Conservation (phyloP, 768 basidiomycete species). For the Russula olivacea region DNA sequence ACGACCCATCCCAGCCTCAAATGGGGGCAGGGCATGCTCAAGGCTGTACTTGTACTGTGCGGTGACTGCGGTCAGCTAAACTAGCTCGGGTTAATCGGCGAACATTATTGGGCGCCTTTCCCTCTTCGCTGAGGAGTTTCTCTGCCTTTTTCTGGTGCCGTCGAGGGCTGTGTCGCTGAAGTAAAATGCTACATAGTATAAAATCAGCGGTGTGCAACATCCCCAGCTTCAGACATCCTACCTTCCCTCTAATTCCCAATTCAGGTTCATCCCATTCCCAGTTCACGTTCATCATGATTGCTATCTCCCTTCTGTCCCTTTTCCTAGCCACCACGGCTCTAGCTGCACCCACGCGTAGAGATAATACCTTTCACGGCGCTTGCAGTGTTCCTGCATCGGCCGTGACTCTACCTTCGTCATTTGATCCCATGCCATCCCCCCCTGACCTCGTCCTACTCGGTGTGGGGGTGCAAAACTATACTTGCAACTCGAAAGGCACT, state of each 20-base stretch:
- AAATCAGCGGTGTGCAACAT: neutral
- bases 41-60: too few relatives aligned
- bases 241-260: too few relatives aligned
- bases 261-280: too few relatives aligned
- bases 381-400: neutral
- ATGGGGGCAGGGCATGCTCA: too few relatives aligned
- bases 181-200: neutral
- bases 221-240: neutral
- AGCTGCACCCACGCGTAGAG: neutral
- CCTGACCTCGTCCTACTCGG: neutral
- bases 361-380: neutral
- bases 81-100: too few relatives aligned
- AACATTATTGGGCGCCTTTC: too few relatives aligned
- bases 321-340: neutral
- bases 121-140: too few relatives aligned
- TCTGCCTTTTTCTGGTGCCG: too few relatives aligned
- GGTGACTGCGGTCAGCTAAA: too few relatives aligned
- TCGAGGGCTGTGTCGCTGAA: neutral
- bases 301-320: neutral
- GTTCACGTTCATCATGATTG: neutral
- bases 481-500: neutral
- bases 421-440: neutral
- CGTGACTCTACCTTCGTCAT: neutral
- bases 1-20: too few relatives aligned
- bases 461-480: slow-evolving; percentile 11